These are phyloP conservation scores for Ulota crispa DNA, from an alignment of 225 moss, liverwort and hornwort species.

Conservation along the genomic window DNA sequence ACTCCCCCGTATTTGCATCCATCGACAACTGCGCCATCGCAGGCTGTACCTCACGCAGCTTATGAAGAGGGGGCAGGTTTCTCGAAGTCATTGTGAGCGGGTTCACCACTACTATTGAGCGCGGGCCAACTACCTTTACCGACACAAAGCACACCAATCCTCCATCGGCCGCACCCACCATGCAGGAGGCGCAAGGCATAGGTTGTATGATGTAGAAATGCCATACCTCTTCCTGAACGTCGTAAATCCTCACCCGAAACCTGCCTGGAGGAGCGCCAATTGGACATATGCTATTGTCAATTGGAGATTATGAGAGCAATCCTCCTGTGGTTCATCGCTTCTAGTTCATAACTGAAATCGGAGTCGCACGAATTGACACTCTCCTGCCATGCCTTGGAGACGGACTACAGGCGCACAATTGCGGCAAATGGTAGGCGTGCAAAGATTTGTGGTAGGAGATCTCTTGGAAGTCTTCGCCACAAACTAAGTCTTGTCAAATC, in stretches of 20 bases:
- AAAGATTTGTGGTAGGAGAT: background rate
- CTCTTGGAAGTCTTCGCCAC: background rate
- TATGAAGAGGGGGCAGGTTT: background rate
- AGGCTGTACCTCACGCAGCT: background rate
- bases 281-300: too few species aligned
- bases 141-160: background rate
- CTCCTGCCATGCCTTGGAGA: slow-evolving; percentile 6
- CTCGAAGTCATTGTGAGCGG: background rate
- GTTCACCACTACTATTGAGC: background rate
- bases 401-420: background rate
- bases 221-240: background rate
- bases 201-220: background rate
- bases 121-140: too few species aligned
- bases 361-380: background rate
- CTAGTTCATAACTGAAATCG: background rate
- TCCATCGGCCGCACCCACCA: background rate
- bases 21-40: background rate
- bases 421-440: background rate
- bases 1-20: background rate
- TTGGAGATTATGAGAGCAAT: background rate
- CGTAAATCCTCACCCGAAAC: background rate
- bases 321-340: background rate
- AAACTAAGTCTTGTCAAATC: background rate
- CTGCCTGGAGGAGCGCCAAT: too few species aligned
- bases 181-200: background rate